Evolutionary conservation across 2,329 filamentous ascomycete species (phyloP).

Genomic region (Cordyceps militaris): DNA sequence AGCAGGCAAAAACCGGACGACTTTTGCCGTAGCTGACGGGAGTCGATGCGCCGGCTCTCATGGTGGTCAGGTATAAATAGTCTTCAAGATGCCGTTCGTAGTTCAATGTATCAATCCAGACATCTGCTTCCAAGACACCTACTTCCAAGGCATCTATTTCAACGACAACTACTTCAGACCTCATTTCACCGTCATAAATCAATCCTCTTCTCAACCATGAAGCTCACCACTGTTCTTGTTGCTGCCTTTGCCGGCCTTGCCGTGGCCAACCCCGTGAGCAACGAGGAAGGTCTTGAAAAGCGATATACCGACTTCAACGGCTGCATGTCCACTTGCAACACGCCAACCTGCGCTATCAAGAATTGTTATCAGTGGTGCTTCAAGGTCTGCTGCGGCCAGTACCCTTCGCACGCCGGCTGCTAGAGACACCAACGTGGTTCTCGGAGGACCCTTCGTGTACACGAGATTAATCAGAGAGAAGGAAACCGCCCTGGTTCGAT

Average conservation of each 20-base stretch:
- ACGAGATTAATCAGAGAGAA: neutral
- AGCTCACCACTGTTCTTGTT: constrained; percentile 7
- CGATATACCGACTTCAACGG: constrained; percentile 11
- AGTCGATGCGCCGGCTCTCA: neutral
- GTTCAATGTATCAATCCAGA: neutral
- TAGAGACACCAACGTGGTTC: neutral
- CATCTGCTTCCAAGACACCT: too few relatives aligned
- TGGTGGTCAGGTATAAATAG: constrained; percentile 2
- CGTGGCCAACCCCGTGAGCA: constrained; percentile 4
- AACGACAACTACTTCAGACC: neutral
- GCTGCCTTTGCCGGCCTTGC: constrained; percentile 8
- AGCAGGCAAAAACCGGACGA: neutral
- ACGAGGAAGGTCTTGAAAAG: constrained; percentile 10
- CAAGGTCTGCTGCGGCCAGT: neutral
- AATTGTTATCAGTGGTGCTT: constrained; percentile 12
- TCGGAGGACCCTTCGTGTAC: neutral
- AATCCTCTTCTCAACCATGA: neutral
- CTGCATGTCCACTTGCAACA: constrained; percentile 11
- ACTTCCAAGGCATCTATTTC: too few relatives aligned
- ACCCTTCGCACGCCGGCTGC: neutral
- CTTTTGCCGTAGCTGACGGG: neutral
- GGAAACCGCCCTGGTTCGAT: neutral
- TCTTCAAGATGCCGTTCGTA: neutral
- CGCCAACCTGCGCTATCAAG: constrained; percentile 10
- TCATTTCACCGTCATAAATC: neutral